phyloP scores from a whole-genome alignment of 164 flowering plant genomes.

The Vitis rupestris region DNA sequence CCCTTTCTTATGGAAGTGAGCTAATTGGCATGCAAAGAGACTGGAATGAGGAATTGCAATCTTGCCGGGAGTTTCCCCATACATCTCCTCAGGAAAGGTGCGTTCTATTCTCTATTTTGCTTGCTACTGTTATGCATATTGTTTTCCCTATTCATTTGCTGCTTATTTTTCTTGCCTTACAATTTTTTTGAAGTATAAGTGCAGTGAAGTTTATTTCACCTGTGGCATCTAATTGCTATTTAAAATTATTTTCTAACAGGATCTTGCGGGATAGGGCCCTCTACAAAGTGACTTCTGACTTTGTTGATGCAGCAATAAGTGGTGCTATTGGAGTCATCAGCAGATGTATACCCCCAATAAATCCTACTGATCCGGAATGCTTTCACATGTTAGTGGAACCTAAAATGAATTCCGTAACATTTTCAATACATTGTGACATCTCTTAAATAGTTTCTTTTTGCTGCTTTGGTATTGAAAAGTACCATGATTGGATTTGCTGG shows the following conservation, averaged over 20 bases:
- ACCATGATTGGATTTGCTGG: neutral
- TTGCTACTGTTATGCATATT: neutral
- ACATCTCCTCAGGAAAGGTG: conserved; percentile 87
- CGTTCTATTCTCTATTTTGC: conserved; percentile 1
- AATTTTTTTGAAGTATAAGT: too few species aligned
- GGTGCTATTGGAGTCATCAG: conserved; percentile 98
- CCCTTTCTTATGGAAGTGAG: conserved; percentile 94
- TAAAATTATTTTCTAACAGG: conserved; percentile 44
- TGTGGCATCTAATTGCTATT: too few species aligned
- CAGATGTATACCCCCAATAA: conserved; percentile 98
- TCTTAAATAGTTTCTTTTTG: neutral
- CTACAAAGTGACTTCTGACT: conserved; percentile 96
- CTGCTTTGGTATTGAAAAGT: neutral
- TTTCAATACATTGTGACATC: neutral
- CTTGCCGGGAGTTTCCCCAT: conserved; percentile 96
- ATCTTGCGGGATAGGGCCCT: conserved; percentile 93
- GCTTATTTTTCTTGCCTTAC: neutral
- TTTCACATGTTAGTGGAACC: conserved; percentile 87
- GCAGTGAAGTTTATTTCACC: too few species aligned
- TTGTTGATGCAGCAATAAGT: conserved; percentile 92
- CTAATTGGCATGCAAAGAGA: conserved; percentile 98
- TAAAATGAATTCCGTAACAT: neutral
- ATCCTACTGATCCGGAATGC: conserved; percentile 99
- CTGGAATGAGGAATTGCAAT: conserved; percentile 99
- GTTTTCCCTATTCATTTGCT: neutral